These are phyloP conservation scores for Globisporangium iwayamae DNA, from an alignment of 352 stramenopile genomes.

Conservation along the genomic window DNA sequence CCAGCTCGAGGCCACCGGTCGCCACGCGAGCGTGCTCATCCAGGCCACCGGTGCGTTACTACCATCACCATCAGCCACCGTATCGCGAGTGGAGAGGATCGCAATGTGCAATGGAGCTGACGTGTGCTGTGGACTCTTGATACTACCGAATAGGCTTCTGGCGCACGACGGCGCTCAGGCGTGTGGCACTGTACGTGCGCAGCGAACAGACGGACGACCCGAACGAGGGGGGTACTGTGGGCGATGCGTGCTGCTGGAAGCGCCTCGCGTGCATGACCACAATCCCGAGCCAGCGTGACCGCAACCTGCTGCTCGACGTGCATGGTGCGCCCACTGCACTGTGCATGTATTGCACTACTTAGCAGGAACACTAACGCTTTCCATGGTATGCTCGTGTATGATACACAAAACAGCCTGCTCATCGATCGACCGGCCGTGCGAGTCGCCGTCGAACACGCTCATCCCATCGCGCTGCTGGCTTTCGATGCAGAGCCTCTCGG, in stretches of 20 bases:
- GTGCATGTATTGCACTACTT: neutral
- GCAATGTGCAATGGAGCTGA: neutral
- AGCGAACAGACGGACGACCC: slow-evolving; percentile 12
- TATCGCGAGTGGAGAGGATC: neutral
- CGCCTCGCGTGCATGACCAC: slow-evolving; percentile 21
- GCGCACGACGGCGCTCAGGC: slow-evolving; percentile 14
- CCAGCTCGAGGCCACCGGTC: slow-evolving; percentile 19
- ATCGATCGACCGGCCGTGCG: slow-evolving; percentile 29
- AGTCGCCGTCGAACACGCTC: slow-evolving; percentile 34
- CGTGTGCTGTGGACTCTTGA: neutral
- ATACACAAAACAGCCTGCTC: slow-evolving; percentile 15
- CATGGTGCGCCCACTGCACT: slow-evolving; percentile 17
- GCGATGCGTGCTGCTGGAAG: slow-evolving; percentile 28
- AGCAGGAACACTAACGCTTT: neutral
- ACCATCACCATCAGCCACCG: neutral
- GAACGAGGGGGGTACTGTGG: neutral
- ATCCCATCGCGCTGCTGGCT: slow-evolving; percentile 32
- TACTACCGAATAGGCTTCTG: slow-evolving; percentile 17
- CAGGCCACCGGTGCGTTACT: slow-evolving; percentile 11
- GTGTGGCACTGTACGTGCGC: slow-evolving; percentile 12
- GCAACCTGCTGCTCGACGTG: slow-evolving; percentile 22
- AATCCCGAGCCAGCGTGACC: slow-evolving; percentile 15
- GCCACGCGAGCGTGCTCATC: slow-evolving; percentile 14
- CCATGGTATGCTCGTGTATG: neutral
- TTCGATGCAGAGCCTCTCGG: slow-evolving; percentile 22